These are phyloP conservation scores for Pulveroboletus sp. DNA, from an alignment of 768 basidiomycete species.

Conservation along the genomic window DNA sequence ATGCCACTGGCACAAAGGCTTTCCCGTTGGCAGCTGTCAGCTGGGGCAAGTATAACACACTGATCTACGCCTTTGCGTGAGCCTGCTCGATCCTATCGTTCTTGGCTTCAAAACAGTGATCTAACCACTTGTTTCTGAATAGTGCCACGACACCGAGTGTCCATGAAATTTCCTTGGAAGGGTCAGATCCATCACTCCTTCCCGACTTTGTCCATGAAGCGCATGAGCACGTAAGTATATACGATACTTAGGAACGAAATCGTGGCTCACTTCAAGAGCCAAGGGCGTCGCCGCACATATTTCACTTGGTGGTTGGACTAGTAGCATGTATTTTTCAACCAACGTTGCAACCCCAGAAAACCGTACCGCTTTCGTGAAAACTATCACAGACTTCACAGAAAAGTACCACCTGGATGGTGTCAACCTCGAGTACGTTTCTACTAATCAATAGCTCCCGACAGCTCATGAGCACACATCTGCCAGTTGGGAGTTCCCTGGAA, in stretches of 20 bases:
- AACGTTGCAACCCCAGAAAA: slow-evolving; percentile 54
- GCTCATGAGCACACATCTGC: slow-evolving; percentile 9
- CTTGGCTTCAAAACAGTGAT: neutral
- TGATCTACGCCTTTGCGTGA: slow-evolving; percentile 66
- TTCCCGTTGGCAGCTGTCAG: slow-evolving; percentile 55
- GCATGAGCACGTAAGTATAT: slow-evolving; percentile 28
- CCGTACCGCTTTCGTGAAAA: slow-evolving; percentile 65
- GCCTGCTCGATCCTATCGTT: slow-evolving; percentile 14
- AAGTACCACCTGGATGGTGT: slow-evolving; percentile 58
- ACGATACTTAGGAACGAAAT: neutral
- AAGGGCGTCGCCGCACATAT: slow-evolving; percentile 57
- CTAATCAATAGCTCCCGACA: neutral
- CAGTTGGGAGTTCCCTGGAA: too few relatives aligned
- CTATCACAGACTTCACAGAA: slow-evolving; percentile 45
- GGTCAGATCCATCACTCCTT: slow-evolving; percentile 49
- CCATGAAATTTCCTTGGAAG: slow-evolving; percentile 26
- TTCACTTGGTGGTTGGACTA: slow-evolving; percentile 72
- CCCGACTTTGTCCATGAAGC: slow-evolving; percentile 55
- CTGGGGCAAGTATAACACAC: slow-evolving; percentile 66
- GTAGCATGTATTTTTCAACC: slow-evolving; percentile 60
- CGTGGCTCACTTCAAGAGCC: neutral
- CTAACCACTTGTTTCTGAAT: neutral
- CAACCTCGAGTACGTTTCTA: slow-evolving; percentile 29
- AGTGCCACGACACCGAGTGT: slow-evolving; percentile 34
- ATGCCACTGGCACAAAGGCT: slow-evolving; percentile 42